phyloP scores from a whole-genome alignment of 2,329 filamentous ascomycete genomes.

The Orbilia blumenaviensis region DNA sequence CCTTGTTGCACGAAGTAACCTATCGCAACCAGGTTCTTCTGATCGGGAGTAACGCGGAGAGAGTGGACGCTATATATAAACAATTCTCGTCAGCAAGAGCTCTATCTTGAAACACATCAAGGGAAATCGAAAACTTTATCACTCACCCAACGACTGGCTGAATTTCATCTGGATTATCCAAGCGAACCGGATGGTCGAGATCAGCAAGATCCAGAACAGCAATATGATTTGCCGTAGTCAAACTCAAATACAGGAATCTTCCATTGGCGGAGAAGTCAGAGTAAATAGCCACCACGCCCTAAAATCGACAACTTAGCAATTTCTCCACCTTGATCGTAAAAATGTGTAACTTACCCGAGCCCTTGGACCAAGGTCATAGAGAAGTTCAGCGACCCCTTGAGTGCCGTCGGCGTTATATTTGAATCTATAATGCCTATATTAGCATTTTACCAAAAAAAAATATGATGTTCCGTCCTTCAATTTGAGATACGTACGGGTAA shows the following conservation, averaged over 20 bases:
- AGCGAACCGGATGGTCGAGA: slow-evolving; percentile 69
- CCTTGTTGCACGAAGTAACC: slow-evolving; percentile 73
- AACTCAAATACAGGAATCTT: slow-evolving; percentile 69
- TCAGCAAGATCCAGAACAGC: slow-evolving; percentile 71
- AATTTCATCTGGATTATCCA: slow-evolving; percentile 69
- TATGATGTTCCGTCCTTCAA: neutral
- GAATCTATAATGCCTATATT: slow-evolving; percentile 5
- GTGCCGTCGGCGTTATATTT: slow-evolving; percentile 63
- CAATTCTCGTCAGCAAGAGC: no score
- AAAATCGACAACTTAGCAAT: neutral
- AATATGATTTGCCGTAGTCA: slow-evolving; percentile 71
- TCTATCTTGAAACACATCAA: neutral
- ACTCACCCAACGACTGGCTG: slow-evolving; percentile 67
- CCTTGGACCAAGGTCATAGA: slow-evolving; percentile 69
- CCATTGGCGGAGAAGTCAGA: slow-evolving; percentile 70
- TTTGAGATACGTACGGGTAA: slow-evolving; percentile 69
- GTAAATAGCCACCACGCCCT: slow-evolving; percentile 55
- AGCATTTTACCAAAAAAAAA: neutral
- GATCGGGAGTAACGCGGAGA: slow-evolving; percentile 71
- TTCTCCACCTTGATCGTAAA: neutral
- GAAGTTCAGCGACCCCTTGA: slow-evolving; percentile 68
- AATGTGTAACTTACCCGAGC: slow-evolving; percentile 62
- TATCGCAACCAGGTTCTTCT: slow-evolving; percentile 72
- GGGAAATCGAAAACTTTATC: neutral
- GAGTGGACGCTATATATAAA: slow-evolving; percentile 66